A percentile compares a stretch with the other conserved stretches of the same genome.
These are phyloP conservation scores for Paramecium sexaurelia DNA, from an alignment of 73 alveolate species.

Conservation along the genomic window DNA sequence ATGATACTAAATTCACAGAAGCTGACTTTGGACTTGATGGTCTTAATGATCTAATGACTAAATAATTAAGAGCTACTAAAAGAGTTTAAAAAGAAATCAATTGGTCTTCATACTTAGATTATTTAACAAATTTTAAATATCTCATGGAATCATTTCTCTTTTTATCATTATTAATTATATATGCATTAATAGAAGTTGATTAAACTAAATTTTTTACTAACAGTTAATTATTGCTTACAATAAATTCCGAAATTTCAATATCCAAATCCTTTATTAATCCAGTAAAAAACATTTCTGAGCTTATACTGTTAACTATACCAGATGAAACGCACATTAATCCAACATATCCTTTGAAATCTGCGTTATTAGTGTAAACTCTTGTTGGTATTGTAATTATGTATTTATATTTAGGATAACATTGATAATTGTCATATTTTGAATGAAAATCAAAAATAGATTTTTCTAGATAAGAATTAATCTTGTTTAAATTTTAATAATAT, in stretches of 20 bases:
- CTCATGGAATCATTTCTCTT: neutral
- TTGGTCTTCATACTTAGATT: neutral
- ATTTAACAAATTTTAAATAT: neutral
- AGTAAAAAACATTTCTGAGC: neutral
- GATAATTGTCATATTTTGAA: constrained; percentile 5
- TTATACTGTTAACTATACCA: neutral
- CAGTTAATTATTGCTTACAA: neutral
- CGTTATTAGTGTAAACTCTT: neutral
- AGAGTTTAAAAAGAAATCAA: neutral
- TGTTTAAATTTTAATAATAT: neutral
- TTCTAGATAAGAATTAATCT: neutral
- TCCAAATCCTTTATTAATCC: neutral
- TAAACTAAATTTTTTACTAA: neutral
- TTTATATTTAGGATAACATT: neutral
- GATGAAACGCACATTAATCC: neutral
- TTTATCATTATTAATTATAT: neutral
- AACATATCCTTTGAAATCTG: neutral
- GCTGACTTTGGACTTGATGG: neutral
- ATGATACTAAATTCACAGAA: neutral
- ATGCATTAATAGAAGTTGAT: neutral
- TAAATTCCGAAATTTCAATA: neutral
- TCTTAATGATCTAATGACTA: neutral
- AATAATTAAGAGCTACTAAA: neutral
- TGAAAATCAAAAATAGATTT: neutral
- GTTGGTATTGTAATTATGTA: neutral